Base-by-base conservation (phyloP, 2,329 filamentous ascomycete species). In the Cladosporium sp. region DNA sequence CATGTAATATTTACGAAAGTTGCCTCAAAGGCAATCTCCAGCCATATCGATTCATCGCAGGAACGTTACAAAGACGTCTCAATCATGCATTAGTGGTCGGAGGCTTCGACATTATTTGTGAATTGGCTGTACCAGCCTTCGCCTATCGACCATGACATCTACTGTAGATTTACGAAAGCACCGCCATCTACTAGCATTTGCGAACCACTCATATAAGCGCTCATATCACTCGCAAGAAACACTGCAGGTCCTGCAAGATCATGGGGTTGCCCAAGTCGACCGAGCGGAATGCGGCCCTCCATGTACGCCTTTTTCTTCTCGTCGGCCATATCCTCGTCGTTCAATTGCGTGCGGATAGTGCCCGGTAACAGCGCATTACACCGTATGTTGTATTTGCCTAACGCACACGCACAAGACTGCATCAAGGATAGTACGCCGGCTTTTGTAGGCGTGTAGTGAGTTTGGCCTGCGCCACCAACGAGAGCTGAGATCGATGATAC, bases 371-470 rank as follows among this genome's bases (percentile, higher is more conserved):
- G 74, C 1, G 91, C 90, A 72, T 96, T 96, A 72, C 91, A 95
- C 55, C 91, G 76, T 57, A 96, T 92, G 5, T 80, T 79, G 72
- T 94, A 83, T 68, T 84, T 82, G 0, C 91, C 91, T 45, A 96
- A 74, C 8, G 91, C 89, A 36, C 90, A 88, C 0, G 91, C 91
- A 38, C 85, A 86, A 64, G 87, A 90, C 77, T 96, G 91, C 84
- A 95, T 94, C 45, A 96, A 79, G 49, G 85, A 89, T 38, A 90
- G 71, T 2, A 96, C 82, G 2, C 90, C 91, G 0, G 91, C 90
- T 74, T 96, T 96, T 15, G 91, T 95, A 9, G 91, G 89, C 15
- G 91, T 95, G 75, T 95, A 96, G 71, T 96, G 91, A 25, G 85
- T 87, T 76, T 95, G 91, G 49, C 82, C 78, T 0, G 87, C 89